These are phyloP conservation scores for Scheffersomyces spartinae DNA, from an alignment of 805 yeast species.

Conservation along the genomic window DNA sequence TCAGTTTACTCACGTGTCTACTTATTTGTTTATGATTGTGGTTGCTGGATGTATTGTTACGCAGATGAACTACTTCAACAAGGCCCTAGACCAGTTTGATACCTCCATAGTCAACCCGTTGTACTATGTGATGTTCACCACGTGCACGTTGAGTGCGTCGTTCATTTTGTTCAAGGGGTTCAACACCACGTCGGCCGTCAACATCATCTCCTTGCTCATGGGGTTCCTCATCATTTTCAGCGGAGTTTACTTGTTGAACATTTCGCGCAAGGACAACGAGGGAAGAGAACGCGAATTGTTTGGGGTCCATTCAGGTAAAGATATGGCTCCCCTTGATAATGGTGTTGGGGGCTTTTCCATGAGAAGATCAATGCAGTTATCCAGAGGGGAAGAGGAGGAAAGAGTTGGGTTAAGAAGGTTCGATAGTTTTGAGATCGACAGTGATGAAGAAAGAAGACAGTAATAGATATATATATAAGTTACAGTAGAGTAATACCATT, in stretches of 20 bases:
- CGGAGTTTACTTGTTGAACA: slow-evolving; percentile 76
- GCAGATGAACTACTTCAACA: slow-evolving; percentile 90
- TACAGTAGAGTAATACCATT: slow-evolving; percentile 3
- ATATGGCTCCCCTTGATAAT: slow-evolving; percentile 63
- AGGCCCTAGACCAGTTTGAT: slow-evolving; percentile 87
- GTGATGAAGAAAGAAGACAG: slow-evolving; percentile 21
- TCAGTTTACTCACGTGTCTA: slow-evolving; percentile 76
- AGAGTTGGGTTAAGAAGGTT: slow-evolving; percentile 46
- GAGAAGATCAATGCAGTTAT: slow-evolving; percentile 63
- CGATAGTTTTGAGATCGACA: slow-evolving; percentile 46
- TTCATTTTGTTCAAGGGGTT: slow-evolving; percentile 80
- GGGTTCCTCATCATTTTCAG: slow-evolving; percentile 82
- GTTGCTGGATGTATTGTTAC: slow-evolving; percentile 76
- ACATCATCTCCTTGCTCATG: slow-evolving; percentile 68
- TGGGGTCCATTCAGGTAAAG: slow-evolving; percentile 44
- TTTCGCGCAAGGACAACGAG: slow-evolving; percentile 55
- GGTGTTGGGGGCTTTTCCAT: slow-evolving; percentile 71
- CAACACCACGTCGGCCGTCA: slow-evolving; percentile 71
- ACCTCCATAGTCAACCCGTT: slow-evolving; percentile 87
- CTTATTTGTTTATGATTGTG: slow-evolving; percentile 68
- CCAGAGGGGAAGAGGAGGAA: slow-evolving; percentile 36
- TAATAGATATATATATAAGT: slow-evolving; percentile 1
- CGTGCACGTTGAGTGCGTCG: slow-evolving; percentile 77
- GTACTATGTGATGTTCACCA: slow-evolving; percentile 84
- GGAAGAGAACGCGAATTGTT: slow-evolving; percentile 42